Conservation (phyloP, 805 yeast genomes). For the Ogataea populi-albae region DNA sequence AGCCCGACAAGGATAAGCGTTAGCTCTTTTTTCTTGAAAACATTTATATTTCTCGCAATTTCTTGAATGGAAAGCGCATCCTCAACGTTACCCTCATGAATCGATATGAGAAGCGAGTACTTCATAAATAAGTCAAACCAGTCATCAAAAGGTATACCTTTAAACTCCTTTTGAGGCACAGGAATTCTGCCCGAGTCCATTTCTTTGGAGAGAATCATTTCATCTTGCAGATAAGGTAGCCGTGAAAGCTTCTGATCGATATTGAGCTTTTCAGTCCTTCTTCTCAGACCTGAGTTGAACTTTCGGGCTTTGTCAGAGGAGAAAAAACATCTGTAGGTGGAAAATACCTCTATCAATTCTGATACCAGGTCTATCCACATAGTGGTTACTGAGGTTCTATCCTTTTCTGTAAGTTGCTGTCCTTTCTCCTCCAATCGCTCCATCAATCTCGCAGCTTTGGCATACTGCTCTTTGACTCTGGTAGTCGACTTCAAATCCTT, state of each 20-base stretch:
- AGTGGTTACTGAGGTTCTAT: slow-evolving; percentile 59
- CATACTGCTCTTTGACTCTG: slow-evolving; percentile 44
- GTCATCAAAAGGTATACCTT: slow-evolving; percentile 71
- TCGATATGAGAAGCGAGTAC: slow-evolving; percentile 65
- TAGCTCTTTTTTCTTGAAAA: slow-evolving; percentile 62
- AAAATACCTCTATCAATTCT: slow-evolving; percentile 79
- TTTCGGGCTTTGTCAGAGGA: slow-evolving; percentile 69
- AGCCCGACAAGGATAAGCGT: slow-evolving; percentile 64
- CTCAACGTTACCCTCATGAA: slow-evolving; percentile 49
- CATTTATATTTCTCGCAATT: slow-evolving; percentile 73
- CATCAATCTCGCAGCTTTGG: slow-evolving; percentile 49
- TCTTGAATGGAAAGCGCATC: slow-evolving; percentile 70
- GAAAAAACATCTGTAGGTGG: slow-evolving; percentile 73
- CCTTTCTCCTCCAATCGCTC: slow-evolving; percentile 42
- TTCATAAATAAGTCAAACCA: slow-evolving; percentile 89
- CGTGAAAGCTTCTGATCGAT: slow-evolving; percentile 73
- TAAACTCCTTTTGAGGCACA: slow-evolving; percentile 55
- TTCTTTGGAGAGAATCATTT: slow-evolving; percentile 35
- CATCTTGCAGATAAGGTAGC: slow-evolving; percentile 64
- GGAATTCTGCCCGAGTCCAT: slow-evolving; percentile 23
- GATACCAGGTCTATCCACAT: slow-evolving; percentile 81
- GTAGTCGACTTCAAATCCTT: slow-evolving; percentile 32
- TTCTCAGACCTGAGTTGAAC: slow-evolving; percentile 66
- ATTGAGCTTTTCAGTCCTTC: slow-evolving; percentile 58
- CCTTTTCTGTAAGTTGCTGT: slow-evolving; percentile 22